Evolutionary conservation across 768 basidiomycete genomes (phyloP), one percentile per base, ranked within the genome.

Genomic region (Cystobasidium onofrii): DNA sequence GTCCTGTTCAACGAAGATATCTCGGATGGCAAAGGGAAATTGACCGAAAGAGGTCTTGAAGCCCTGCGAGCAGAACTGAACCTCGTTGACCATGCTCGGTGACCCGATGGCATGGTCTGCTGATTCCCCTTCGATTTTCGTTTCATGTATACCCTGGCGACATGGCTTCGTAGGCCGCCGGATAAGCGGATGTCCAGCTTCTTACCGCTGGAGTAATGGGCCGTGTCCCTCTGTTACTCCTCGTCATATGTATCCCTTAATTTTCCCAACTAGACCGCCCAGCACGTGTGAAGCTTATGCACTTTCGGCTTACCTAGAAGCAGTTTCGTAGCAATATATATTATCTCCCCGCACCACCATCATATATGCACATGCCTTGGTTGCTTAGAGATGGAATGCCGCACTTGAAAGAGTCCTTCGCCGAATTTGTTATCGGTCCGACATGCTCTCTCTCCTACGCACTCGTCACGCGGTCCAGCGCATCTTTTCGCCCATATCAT

Each of bases 1-100:
- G 55, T 71, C 33, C 44, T 71, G 46, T 71, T 71, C 55, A 52
- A 60, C 39, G 36, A 23, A 29, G 69, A 71, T 41, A 71, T 71
- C 31, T 33, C 54, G 23, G 27, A 31, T 10, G 69, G 69, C 25
- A 46, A 39, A 60, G 69, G 36, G 7, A 61, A 34, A 12, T 54
- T 71, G 6, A 71, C 69, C 17, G 69, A 36, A n/a, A 10, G 33
- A 27, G 69, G 69, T 52, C 23, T n/a, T 10, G 43, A 55, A 39
- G 69, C 43, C 29, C 23, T 71, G 13, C 13, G 54, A 60, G 52
- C 20, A 27, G 69, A 71, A 44, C 15, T 71, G 31, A 33, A 71
- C 15, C 20, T 71, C 7, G 52, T 57, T 34, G 69, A 61, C 29
- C 65, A 67, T 50, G 25, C 65, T n/a, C 69, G 20, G 44, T 71